Conservation (phyloP, 1,284 basidiomycete genomes). For the Wolfiporia cocos region DNA sequence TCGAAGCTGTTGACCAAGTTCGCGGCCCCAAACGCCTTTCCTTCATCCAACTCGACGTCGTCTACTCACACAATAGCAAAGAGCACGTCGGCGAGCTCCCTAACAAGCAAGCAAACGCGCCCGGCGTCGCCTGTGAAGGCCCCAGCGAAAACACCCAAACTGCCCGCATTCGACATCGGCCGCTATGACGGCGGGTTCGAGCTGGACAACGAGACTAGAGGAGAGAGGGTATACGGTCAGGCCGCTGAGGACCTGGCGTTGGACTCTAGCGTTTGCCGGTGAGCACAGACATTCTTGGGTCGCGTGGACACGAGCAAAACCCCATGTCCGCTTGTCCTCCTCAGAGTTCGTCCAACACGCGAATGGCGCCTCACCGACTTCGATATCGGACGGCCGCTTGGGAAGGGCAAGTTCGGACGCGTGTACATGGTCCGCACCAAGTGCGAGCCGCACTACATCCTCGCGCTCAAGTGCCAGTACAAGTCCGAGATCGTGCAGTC, state of each 20-base stretch:
- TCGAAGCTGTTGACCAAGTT: conserved; percentile 66
- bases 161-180: conserved; percentile 59
- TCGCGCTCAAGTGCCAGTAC: conserved; percentile 96
- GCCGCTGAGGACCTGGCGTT: conserved; percentile 72
- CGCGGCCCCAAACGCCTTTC: conserved; percentile 48
- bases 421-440: conserved; percentile 99
- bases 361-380: conserved; percentile 86
- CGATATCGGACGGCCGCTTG: conserved; percentile 92
- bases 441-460: conserved; percentile 81
- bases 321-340: too few species aligned
- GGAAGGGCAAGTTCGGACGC: conserved; percentile 98
- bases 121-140: conserved; percentile 22
- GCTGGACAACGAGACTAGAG: conserved; percentile 66
- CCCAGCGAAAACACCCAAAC: conserved; percentile 17
- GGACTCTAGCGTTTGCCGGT: conserved; percentile 68
- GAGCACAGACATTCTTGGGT: conserved; percentile 19
- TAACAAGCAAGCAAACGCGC: conserved; percentile 21
- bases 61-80: conserved; percentile 15
- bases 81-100: conserved; percentile 17
- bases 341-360: conserved; percentile 61
- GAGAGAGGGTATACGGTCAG: conserved; percentile 58
- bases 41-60: conserved; percentile 1
- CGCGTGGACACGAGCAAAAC: conserved; percentile 3
- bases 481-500: conserved; percentile 92
- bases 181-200: conserved; percentile 86